A percentile compares a stretch with the other conserved stretches of the same genome.
These are phyloP conservation scores for Ceriops tagal DNA, from an alignment of 345 rosid genomes.

Conservation along the genomic window DNA sequence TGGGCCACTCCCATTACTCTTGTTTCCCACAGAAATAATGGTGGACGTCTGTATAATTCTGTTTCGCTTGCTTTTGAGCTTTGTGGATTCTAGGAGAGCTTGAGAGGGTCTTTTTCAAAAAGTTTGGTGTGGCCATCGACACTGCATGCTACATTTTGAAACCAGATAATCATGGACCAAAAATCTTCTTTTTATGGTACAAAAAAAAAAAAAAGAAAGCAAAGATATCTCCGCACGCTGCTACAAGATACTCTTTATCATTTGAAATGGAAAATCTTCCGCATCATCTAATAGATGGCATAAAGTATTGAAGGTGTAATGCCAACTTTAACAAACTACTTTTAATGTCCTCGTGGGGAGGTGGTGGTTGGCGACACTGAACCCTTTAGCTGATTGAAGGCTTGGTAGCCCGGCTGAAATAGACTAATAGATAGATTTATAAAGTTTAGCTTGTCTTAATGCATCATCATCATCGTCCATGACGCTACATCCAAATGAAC, in stretches of 20 bases:
- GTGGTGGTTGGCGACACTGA: conserved; percentile 27
- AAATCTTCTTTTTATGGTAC: conserved; percentile 18
- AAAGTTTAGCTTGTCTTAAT: conserved; percentile 22
- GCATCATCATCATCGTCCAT: neutral
- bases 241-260: neutral
- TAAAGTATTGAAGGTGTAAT: neutral
- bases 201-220: conserved; percentile 7
- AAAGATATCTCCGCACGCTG: neutral
- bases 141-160: conserved; percentile 17
- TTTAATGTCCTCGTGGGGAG: conserved; percentile 3
- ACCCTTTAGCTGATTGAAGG: conserved; percentile 15
- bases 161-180: conserved; percentile 23
- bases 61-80: conserved; percentile 3
- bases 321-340: conserved; percentile 7
- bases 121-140: conserved; percentile 18
- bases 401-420: conserved; percentile 11
- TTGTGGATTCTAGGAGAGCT: conserved; percentile 15
- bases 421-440: conserved; percentile 1
- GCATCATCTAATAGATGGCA: conserved; percentile 7
- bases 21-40: conserved; percentile 29
- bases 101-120: conserved; percentile 14
- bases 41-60: conserved; percentile 13
- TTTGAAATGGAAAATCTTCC: conserved; percentile 12
- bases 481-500: neutral
- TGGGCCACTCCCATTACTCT: conserved; percentile 42